These are phyloP conservation scores for Wickerhamomyces queroliae DNA, from an alignment of 805 yeast genomes.

Conservation along the genomic window DNA sequence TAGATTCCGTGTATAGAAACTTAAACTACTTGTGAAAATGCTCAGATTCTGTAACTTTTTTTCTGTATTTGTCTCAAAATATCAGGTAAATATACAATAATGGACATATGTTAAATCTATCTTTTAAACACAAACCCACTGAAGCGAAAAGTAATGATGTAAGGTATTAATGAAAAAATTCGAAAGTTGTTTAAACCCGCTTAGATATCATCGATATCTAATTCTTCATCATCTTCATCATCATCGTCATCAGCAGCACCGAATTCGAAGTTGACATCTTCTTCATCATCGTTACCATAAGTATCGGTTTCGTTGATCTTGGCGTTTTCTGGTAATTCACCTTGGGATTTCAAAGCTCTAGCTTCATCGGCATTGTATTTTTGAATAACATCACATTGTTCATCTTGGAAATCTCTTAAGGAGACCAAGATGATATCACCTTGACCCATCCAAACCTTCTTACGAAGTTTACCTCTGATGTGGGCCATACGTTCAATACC, in stretches of 20 bases:
- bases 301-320: conserved; percentile 97
- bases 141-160: neutral
- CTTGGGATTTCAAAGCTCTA: conserved; percentile 88
- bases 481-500: conserved; percentile 93
- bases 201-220: conserved; percentile 94
- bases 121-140: neutral
- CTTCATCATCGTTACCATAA: conserved; percentile 94
- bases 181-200: too few species aligned
- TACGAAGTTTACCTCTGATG: conserved; percentile 97
- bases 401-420: conserved; percentile 97
- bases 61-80: conserved; percentile 7
- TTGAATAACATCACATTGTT: conserved; percentile 95
- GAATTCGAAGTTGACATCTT: conserved; percentile 96
- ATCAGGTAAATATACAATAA: conserved; percentile 17
- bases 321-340: conserved; percentile 96
- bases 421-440: conserved; percentile 97
- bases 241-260: conserved; percentile 86
- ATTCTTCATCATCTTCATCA: conserved; percentile 59
- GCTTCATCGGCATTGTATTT: conserved; percentile 98
- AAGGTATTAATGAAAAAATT: too few species aligned
- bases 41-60: neutral
- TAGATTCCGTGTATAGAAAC: conserved; percentile 18
- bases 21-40: too few species aligned
- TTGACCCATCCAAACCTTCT: conserved; percentile 99
- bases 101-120: neutral